A percentile compares a stretch with the other conserved stretches of the same genome.
Conservation (phyloP, 2,329 filamentous ascomycete genomes). For the Neopestalotiopsis clavispora region DNA sequence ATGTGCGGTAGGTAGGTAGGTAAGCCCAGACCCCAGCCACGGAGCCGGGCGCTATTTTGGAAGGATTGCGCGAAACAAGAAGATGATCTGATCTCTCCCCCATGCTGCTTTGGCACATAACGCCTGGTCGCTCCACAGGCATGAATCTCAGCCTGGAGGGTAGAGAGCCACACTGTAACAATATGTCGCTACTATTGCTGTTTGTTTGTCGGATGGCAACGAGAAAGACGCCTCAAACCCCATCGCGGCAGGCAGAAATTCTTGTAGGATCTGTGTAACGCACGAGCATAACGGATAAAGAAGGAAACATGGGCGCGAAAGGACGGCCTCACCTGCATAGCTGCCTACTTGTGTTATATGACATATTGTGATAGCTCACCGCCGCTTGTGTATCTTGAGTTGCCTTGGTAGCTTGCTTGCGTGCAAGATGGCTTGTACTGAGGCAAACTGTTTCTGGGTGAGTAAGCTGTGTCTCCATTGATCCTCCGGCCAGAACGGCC, state of each 20-base stretch:
- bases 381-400: background rate
- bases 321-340: background rate
- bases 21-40: background rate
- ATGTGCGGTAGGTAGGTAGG: background rate
- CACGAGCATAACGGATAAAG: background rate
- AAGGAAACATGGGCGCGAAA: background rate
- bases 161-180: background rate
- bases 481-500: background rate
- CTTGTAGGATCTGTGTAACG: background rate
- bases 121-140: background rate
- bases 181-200: background rate
- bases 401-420: background rate
- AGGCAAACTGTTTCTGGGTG: background rate
- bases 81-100: background rate
- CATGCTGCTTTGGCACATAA: conserved; percentile 2
- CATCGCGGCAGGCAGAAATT: background rate
- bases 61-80: conserved; percentile 1
- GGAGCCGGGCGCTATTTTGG: background rate
- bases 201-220: background rate
- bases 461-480: background rate
- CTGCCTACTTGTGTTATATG: background rate
- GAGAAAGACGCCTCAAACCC: background rate
- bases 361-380: conserved; percentile 13
- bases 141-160: background rate
- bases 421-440: background rate